Evolutionary conservation across 306 rosid genomes (phyloP).

Genomic region (Trichosanthes truncata): DNA sequence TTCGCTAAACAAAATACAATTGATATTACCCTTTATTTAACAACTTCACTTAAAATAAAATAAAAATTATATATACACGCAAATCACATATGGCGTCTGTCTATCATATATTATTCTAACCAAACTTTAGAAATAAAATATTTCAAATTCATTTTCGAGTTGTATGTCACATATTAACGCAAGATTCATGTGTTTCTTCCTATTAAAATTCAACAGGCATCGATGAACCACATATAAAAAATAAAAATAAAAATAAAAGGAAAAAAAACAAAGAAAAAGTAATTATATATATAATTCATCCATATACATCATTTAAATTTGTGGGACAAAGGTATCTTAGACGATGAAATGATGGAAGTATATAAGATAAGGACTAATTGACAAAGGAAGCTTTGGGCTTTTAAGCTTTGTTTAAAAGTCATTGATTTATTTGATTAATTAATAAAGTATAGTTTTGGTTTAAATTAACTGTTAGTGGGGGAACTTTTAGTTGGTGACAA

Average conservation of each 20-base stretch:
- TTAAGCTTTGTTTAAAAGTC: neutral
- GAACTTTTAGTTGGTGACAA: conserved; percentile 2
- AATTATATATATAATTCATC: neutral
- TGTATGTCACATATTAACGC: neutral
- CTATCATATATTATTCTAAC: too few species aligned
- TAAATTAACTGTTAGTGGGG: neutral
- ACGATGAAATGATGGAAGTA: neutral
- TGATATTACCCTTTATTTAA: too few species aligned
- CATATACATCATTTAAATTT: neutral
- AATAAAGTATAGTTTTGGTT: conserved; percentile 3
- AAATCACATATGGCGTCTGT: too few species aligned
- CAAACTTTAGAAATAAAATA: too few species aligned
- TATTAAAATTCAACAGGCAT: too few species aligned
- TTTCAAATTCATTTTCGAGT: too few species aligned
- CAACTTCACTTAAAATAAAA: too few species aligned
- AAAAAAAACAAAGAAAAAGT: neutral
- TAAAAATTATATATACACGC: too few species aligned
- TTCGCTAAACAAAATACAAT: too few species aligned
- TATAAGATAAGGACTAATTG: neutral
- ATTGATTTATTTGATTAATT: neutral
- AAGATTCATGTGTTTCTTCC: neutral
- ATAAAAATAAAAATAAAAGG: too few species aligned
- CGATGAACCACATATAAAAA: neutral
- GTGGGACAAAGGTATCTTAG: neutral
- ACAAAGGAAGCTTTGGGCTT: neutral